phyloP scores from a whole-genome alignment of 768 basidiomycete genomes.

The Mycena leptocephala region DNA sequence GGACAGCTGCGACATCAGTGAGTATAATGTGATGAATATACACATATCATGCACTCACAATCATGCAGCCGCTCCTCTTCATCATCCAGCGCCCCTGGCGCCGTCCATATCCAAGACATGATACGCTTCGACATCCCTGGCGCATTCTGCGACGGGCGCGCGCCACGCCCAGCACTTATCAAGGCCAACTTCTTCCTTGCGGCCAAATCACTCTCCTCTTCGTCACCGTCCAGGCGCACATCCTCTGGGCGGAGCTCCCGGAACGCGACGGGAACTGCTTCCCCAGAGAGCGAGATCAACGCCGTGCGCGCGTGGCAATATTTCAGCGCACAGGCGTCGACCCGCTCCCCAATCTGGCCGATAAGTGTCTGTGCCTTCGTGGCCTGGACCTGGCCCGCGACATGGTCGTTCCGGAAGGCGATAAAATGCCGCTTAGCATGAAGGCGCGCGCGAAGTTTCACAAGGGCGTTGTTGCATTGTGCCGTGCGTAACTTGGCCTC shows the following conservation, averaged over 20 bases:
- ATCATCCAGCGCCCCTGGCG: background rate
- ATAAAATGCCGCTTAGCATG: constrained; percentile 30
- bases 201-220: background rate
- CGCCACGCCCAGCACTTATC: background rate
- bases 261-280: background rate
- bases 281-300: background rate
- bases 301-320: constrained; percentile 7
- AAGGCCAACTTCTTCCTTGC: background rate
- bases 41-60: too few relatives aligned
- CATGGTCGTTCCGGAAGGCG: constrained; percentile 7
- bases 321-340: background rate
- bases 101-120: background rate
- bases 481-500: constrained; percentile 18
- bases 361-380: constrained; percentile 15
- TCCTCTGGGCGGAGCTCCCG: background rate
- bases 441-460: background rate
- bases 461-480: constrained; percentile 17
- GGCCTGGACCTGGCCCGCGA: background rate
- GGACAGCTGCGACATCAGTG: background rate
- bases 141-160: background rate
- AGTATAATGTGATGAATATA: background rate
- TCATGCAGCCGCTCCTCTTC: background rate
- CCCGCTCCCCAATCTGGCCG: constrained; percentile 16
- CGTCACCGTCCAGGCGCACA: background rate
- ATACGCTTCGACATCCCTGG: background rate